phyloP scores from a whole-genome alignment of 129 eudicot species.

The Saposhnikovia divaricata region DNA sequence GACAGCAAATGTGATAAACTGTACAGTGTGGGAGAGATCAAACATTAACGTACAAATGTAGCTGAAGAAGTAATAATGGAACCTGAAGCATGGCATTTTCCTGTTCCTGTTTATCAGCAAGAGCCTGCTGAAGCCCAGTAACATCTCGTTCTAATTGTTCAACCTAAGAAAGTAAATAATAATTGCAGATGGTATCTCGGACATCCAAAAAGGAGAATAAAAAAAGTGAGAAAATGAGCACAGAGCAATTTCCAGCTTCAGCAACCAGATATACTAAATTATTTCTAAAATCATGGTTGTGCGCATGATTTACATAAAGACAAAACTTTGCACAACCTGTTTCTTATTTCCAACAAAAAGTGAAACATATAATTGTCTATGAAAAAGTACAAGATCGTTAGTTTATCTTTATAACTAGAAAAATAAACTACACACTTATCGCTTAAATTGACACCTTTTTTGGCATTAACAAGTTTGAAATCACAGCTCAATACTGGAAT shows the following conservation, averaged over 20 bases:
- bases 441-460: not conserved
- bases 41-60: not conserved
- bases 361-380: no score
- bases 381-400: not conserved
- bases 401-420: not conserved
- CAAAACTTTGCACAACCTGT: not conserved
- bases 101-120: conserved; percentile 87
- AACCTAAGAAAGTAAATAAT: conserved; percentile 37
- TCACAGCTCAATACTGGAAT: not conserved
- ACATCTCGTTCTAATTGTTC: conserved; percentile 72
- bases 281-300: not conserved
- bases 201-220: not conserved
- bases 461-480: not conserved
- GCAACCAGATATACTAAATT: not conserved
- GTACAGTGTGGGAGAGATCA: not conserved
- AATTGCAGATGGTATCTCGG: not conserved
- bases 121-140: conserved; percentile 63
- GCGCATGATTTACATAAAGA: not conserved
- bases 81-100: conserved; percentile 99
- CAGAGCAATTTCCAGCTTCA: not conserved
- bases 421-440: not conserved
- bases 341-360: not conserved
- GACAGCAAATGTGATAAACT: conserved; percentile 1
- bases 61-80: conserved; percentile 13
- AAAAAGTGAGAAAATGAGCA: not conserved